Base-by-base conservation (phyloP, 2,329 filamentous ascomycete genomes). In the Verticillium nubilum region DNA sequence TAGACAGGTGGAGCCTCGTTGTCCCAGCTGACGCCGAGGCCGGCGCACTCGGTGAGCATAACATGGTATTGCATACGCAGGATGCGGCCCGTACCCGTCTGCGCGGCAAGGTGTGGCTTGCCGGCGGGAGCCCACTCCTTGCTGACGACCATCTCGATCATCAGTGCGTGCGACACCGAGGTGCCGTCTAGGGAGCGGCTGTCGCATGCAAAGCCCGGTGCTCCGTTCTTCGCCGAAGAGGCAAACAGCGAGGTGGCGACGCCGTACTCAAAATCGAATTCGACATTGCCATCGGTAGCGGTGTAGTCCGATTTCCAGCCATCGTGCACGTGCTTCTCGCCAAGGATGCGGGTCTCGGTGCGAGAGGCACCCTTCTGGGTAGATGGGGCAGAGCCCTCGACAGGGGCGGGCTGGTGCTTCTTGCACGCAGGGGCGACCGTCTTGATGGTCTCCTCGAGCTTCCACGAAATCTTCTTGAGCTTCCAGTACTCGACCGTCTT, bases 1-100 rank as follows among this genome's bases (percentile, higher is more conserved):
- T 99, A 99, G 66, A 96, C 85, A 1, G 94, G 94, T 13, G 94
- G 94, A 69, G 91, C 87, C 78, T 99, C 94, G 75, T 97, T 94
- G 67, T 98, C 94, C 94, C 95, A 99, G 66, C 90, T 91, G 67
- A 99, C 93, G 56, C 94, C 93, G 71, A 97, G 84, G 19, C 94
- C 94, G 23, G 85, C 85, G 61, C 91, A 85, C 76, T 96, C 90
- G 4, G 93, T 97, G 59, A 98, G 82, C 60, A 86, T 80, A 58
- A 95, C 81, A 67, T 85, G 86, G 78, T 97, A 98, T 72, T 64
- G 91, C 84, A 97, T 97, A 65, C 94, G 85, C 62, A 99, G 80
- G 57, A 98, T 94, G 64, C 94, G 86, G 0, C 94, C 95, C 2
- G 92, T 90, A 62, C 94, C 94, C 0, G 94, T 97, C 56, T 93